Evolutionary conservation across 2,329 filamentous ascomycete genomes (phyloP).

Genomic region (Neopestalotiopsis rosae): DNA sequence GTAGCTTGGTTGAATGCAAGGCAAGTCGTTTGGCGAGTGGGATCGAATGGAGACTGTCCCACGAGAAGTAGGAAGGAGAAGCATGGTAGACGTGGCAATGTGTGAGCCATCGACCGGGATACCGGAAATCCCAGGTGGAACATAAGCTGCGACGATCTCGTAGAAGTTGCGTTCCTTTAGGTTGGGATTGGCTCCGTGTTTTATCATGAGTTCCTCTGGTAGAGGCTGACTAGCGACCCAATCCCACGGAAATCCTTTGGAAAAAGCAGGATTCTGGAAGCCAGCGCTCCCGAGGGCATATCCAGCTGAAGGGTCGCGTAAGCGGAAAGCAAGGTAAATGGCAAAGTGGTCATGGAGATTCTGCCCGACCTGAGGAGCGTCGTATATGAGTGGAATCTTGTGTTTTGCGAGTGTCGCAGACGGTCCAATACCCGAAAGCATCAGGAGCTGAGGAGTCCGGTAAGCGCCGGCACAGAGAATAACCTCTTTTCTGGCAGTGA

Average conservation of each 20-base stretch:
- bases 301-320: conserved; percentile 31
- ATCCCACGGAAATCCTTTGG: conserved; percentile 31
- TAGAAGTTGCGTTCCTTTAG: conserved; percentile 21
- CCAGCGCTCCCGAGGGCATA: conserved; percentile 29
- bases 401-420: conserved; percentile 31
- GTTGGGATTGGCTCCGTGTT: conserved; percentile 19
- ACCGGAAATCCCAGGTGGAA: conserved; percentile 25
- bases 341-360: conserved; percentile 28
- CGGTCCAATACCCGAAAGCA: conserved; percentile 36
- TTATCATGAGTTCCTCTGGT: conserved; percentile 23
- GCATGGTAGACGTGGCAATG: conserved; percentile 21
- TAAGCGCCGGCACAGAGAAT: conserved; percentile 32
- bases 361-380: conserved; percentile 29
- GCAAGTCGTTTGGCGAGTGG: neutral
- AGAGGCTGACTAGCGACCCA: conserved; percentile 28
- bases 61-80: conserved; percentile 20
- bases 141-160: conserved; percentile 29
- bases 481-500: conserved; percentile 29
- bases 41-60: conserved; percentile 14
- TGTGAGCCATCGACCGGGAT: conserved; percentile 15
- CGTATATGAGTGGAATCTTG: conserved; percentile 35
- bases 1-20: conserved; percentile 17
- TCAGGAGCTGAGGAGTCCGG: conserved; percentile 32
- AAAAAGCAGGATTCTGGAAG: conserved; percentile 27
- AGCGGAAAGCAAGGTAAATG: conserved; percentile 25